phyloP scores from a whole-genome alignment of 2,329 filamentous ascomycete species.

The Colletotrichum phormii region DNA sequence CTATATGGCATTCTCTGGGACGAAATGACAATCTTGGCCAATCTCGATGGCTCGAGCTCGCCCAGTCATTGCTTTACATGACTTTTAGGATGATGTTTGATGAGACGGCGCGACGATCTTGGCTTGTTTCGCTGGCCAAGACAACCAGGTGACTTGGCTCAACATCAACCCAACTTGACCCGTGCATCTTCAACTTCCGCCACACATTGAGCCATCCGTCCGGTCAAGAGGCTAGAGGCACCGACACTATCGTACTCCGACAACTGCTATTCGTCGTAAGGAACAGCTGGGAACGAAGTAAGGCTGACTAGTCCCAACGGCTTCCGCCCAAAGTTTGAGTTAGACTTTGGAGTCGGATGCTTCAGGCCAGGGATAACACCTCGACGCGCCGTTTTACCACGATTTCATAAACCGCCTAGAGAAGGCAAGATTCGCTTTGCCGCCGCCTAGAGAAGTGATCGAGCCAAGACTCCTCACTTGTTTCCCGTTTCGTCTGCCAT shows the following conservation, averaged over 20 bases:
- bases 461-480: background rate
- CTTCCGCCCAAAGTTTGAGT: background rate
- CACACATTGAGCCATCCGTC: background rate
- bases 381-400: background rate
- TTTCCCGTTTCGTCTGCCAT: background rate
- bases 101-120: background rate
- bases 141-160: background rate
- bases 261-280: background rate
- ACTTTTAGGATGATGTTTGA: background rate
- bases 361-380: conserved; percentile 22
- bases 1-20: background rate
- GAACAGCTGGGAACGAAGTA: background rate
- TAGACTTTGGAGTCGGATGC: conserved; percentile 19
- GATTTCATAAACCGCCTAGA: background rate
- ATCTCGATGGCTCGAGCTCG: background rate
- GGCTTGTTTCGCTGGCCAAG: background rate
- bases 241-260: background rate
- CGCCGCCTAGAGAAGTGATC: conserved; percentile 3
- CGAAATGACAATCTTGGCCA: background rate
- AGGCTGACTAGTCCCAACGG: background rate
- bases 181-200: background rate
- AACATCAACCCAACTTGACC: background rate
- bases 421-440: conserved; percentile 22
- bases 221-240: background rate
- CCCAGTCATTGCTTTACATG: background rate